A percentile compares a stretch with the other conserved stretches of the same genome.
Conservation (phyloP, 306 rosid species). For the Citrullus mucosospermus region DNA sequence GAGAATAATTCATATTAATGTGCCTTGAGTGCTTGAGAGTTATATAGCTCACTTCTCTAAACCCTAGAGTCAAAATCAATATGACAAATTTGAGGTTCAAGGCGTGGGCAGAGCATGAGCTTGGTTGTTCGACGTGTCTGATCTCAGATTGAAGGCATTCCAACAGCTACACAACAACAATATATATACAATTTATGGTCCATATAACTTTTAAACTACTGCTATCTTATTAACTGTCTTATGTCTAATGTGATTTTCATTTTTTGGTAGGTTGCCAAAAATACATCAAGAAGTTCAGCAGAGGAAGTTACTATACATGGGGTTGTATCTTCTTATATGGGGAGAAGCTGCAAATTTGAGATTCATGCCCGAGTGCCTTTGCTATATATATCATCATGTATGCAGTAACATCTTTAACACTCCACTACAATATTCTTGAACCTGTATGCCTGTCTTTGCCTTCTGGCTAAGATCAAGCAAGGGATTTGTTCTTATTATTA, state of each 20-base stretch:
- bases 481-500: background rate
- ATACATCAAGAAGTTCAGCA: slow-evolving; percentile 97
- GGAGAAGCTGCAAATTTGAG: slow-evolving; percentile 98
- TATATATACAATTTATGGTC: background rate
- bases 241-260: slow-evolving; percentile 1
- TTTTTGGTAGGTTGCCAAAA: slow-evolving; percentile 68
- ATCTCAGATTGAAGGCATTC: too few species aligned
- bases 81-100: too few species aligned
- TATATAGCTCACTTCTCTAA: too few species aligned
- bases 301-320: slow-evolving; percentile 79
- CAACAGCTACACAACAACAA: background rate
- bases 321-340: slow-evolving; percentile 96
- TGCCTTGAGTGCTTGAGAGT: too few species aligned
- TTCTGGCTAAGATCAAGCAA: background rate
- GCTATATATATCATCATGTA: slow-evolving; percentile 96
- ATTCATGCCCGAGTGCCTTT: slow-evolving; percentile 99
- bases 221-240: background rate
- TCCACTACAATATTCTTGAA: background rate
- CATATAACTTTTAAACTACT: background rate
- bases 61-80: too few species aligned
- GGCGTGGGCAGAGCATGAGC: too few species aligned
- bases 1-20: too few species aligned
- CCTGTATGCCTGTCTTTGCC: background rate
- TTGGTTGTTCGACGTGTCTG: too few species aligned
- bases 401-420: slow-evolving; percentile 8